Evolutionary conservation across 1,284 basidiomycete genomes (phyloP).

Genomic region (Stygiomarasmius scandens): DNA sequence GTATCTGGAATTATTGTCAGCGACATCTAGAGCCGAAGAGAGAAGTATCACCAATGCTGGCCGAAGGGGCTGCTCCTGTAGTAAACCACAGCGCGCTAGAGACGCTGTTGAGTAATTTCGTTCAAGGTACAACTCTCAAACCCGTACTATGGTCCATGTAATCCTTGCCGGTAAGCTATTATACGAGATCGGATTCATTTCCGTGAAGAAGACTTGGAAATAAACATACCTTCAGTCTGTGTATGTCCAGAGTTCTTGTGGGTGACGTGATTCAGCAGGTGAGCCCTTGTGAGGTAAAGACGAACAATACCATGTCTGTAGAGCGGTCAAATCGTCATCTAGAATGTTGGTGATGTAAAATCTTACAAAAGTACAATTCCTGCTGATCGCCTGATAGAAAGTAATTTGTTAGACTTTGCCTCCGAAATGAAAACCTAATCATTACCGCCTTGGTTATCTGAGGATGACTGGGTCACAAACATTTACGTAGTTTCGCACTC

Average conservation of each 20-base stretch:
- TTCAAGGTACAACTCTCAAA: not conserved
- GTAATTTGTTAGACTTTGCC: too few species aligned
- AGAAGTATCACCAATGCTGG: too few species aligned
- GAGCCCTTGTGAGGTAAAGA: too few species aligned
- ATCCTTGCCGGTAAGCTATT: conserved; percentile 34
- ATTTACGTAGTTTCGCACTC: too few species aligned
- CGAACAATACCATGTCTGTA: conserved; percentile 34
- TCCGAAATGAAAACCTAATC: too few species aligned
- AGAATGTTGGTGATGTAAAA: not conserved
- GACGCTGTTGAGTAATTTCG: not conserved
- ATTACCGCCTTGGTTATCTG: conserved; percentile 18
- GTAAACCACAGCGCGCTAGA: conserved; percentile 34
- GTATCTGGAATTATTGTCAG: conserved; percentile 24
- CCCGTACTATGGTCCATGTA: conserved; percentile 36
- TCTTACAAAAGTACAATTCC: conserved; percentile 37
- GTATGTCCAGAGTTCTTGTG: conserved; percentile 36
- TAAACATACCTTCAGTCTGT: conserved; percentile 37
- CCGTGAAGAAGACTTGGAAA: too few species aligned
- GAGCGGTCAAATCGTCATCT: not conserved
- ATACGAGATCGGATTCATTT: too few species aligned
- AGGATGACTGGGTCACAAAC: too few species aligned
- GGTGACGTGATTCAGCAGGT: too few species aligned
- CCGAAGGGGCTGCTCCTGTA: conserved; percentile 32
- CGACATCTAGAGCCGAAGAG: too few species aligned
- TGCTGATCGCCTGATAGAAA: too few species aligned